Percentiles rank a stretch among this genome's conserved stretches.
phyloP scores from a whole-genome alignment of 2,329 filamentous ascomycete genomes.

The Cytospora chrysosperma region DNA sequence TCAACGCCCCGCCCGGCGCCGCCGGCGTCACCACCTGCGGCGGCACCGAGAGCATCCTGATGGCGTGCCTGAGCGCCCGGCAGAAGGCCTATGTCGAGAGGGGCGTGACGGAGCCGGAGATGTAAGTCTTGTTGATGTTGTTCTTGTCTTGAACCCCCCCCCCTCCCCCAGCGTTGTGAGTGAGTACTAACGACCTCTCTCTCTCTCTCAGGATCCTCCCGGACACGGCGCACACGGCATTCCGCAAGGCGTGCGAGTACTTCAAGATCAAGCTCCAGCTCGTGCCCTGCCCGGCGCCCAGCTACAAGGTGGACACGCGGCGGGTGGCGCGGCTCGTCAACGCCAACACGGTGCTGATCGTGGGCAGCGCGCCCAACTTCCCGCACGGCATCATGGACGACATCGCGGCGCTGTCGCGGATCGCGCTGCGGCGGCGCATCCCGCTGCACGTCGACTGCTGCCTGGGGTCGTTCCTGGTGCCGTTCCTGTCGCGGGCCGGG shows the following conservation, averaged over 20 bases:
- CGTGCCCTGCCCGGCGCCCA: conserved; percentile 80
- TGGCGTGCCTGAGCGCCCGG: conserved; percentile 87
- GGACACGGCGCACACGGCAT: conserved; percentile 91
- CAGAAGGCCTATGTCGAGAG: conserved; percentile 86
- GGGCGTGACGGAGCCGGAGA: conserved; percentile 88
- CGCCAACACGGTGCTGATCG: conserved; percentile 87
- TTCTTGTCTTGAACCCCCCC: too few relatives aligned
- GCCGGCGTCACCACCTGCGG: conserved; percentile 90
- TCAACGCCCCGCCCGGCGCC: conserved; percentile 81
- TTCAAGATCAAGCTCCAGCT: conserved; percentile 95
- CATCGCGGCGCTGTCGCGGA: conserved; percentile 77
- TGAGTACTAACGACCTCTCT: conserved; percentile 20
- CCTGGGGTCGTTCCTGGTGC: conserved; percentile 90
- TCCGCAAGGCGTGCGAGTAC: conserved; percentile 92
- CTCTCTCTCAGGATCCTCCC: conserved; percentile 71
- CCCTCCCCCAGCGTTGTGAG: too few relatives aligned
- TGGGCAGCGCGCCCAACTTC: conserved; percentile 95
- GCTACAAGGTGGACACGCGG: conserved; percentile 78
- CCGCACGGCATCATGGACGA: conserved; percentile 98
- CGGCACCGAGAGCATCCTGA: conserved; percentile 93
- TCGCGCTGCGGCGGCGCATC: conserved; percentile 76
- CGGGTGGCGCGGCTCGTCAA: conserved; percentile 85
- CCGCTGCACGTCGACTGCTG: conserved; percentile 98
- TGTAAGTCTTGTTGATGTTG: conserved; percentile 62
- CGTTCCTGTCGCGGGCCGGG: conserved; percentile 88